Evolutionary conservation across 2,329 filamentous ascomycete genomes (phyloP).

Genomic region (Penicillium sp.): DNA sequence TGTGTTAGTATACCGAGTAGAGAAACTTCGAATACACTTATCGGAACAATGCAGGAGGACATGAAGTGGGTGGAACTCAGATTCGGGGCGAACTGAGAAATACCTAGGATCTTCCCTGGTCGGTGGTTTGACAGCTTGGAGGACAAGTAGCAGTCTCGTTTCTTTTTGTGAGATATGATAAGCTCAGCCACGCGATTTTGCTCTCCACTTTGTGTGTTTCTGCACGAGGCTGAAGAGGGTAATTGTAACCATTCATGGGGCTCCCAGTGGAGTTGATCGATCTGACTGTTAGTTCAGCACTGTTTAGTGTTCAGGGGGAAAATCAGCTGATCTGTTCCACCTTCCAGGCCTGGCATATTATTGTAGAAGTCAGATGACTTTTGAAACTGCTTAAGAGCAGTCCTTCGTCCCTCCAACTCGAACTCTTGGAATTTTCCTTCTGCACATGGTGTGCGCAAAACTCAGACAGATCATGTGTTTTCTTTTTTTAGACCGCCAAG

Average conservation of each 20-base stretch:
- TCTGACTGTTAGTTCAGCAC: neutral
- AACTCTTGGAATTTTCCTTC: too few species aligned
- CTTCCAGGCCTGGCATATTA: too few species aligned
- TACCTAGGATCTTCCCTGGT: slow-evolving; percentile 13
- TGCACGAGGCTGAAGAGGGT: slow-evolving; percentile 16
- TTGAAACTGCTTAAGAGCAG: too few species aligned
- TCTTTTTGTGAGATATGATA: neutral
- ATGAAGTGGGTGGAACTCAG: slow-evolving; percentile 8
- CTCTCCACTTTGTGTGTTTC: slow-evolving; percentile 2
- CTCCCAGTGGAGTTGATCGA: neutral
- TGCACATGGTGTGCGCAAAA: neutral
- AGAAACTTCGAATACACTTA: too few species aligned
- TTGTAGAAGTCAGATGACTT: too few species aligned
- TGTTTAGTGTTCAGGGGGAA: too few species aligned
- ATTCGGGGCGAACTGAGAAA: slow-evolving; percentile 6
- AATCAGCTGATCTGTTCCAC: too few species aligned
- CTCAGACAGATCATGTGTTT: neutral
- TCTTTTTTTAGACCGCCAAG: slow-evolving; percentile 4
- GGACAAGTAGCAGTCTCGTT: neutral
- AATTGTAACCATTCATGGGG: slow-evolving; percentile 5
- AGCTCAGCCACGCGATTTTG: slow-evolving; percentile 15
- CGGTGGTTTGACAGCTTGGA: slow-evolving; percentile 7
- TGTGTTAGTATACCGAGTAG: neutral
- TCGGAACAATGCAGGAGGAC: slow-evolving; percentile 8
- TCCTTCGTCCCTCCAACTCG: too few species aligned